Conservation (phyloP, 2,329 filamentous ascomycete species). For the Dactylellina parvicollis region DNA sequence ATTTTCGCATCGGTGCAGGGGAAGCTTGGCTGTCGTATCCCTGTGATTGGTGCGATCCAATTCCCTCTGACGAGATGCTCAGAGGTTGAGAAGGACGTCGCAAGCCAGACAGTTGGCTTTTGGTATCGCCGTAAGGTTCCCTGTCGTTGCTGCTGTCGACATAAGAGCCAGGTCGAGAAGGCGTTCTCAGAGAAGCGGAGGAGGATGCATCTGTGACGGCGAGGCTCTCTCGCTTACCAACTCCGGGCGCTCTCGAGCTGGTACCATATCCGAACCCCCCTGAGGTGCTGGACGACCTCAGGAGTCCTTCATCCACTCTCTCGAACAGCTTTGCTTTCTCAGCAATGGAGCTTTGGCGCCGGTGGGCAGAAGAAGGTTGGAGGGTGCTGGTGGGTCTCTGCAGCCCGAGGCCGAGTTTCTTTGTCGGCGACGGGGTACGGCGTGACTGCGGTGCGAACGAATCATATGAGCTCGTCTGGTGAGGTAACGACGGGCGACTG, state of each 20-base stretch:
- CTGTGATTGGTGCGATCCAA: conserved; percentile 3
- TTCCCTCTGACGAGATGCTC: conserved; percentile 8
- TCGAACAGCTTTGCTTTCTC: conserved; percentile 47
- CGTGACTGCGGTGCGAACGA: conserved; percentile 42
- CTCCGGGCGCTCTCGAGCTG: conserved; percentile 13
- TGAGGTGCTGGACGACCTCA: conserved; percentile 25
- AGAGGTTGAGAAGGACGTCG: conserved; percentile 24
- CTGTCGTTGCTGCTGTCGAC: conserved; percentile 11
- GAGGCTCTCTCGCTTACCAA: conserved; percentile 16
- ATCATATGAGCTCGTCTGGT: conserved; percentile 37
- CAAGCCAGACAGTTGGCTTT: conserved; percentile 15
- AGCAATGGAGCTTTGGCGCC: conserved; percentile 38
- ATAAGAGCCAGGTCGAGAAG: conserved; percentile 34
- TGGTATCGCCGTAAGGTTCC: conserved; percentile 17
- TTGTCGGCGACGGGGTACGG: conserved; percentile 28
- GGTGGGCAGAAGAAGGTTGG: conserved; percentile 23
- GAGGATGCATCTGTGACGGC: conserved; percentile 8
- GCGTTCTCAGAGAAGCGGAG: conserved; percentile 13
- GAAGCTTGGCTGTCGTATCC: conserved; percentile 36
- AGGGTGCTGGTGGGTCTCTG: conserved; percentile 32
- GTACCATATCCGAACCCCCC: conserved; percentile 11
- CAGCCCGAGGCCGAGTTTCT: conserved; percentile 33
- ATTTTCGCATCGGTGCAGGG: conserved; percentile 33
- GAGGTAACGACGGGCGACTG: conserved; percentile 40
- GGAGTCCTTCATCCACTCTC: conserved; percentile 20